Evolutionary conservation across 2,329 filamentous ascomycete species (phyloP), one percentile per base, ranked within the genome.

Genomic region (Dothiorella sarmentorum): DNA sequence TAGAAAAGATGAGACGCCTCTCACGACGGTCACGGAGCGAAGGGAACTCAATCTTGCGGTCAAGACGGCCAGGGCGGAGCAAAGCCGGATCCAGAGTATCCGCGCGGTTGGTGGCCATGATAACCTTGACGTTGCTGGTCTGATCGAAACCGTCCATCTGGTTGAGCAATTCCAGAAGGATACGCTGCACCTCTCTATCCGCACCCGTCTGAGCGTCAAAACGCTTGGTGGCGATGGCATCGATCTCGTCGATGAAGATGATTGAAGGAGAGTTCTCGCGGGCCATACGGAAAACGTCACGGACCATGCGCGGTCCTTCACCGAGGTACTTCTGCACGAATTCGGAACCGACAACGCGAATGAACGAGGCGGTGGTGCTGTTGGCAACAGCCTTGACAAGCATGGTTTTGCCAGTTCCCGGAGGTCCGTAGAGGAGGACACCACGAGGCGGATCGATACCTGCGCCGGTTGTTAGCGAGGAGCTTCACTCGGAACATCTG

Each of bases 131-230:
- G 76, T 99, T 99, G 73, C 91, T 90, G 0, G 91, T 96, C 77
- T 99, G 94, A 75, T 99, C 94, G 80, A 99, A 99, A 64, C 94
- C 94, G 73, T 99, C 94, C 94, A 99, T 99, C 78, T 99, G 94
- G 79, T 99, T 99, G 64, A 99, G 87, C 65, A 99, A 80, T 75
- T 99, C 94, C 61, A 99, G 87, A 61, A 99, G 81, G 70, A 99
- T 99, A 82, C 94, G 93, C 80, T 99, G 94, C 15, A 99, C 94
- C 77, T 99, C 94, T 78, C 94, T 86, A 72, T 99, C 94, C 65
- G 94, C 94, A 74, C 94, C 94, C 3, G 94, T 99, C 77, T 99
- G 94, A 22, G 94, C 94, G 73, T 99, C 94, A 77, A 99, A 99
- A 75, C 94, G 93, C 80, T 99, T 99, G 38, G 94, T 99, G 61